Evolutionary conservation across 768 basidiomycete genomes (phyloP), one percentile per base, ranked within the genome.

Genomic region (Udeniomyces megalosporus): DNA sequence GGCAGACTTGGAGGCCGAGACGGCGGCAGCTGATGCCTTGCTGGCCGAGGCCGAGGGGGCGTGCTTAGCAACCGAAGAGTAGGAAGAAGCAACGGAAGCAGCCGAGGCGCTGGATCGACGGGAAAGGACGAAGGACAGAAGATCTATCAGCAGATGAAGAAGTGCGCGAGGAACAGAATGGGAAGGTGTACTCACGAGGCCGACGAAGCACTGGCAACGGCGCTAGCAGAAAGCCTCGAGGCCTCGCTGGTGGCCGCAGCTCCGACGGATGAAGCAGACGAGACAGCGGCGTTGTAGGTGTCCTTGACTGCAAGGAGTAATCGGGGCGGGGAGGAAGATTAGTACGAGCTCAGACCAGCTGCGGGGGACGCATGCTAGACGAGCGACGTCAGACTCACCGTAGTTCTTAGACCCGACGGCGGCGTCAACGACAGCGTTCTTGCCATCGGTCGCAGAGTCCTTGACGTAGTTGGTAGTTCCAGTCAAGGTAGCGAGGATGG

Each of bases 401-500:
- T 44, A 44, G 32, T 32, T 20, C 57, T 58, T 58, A 28, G 57
- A 47, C 4, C 38, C 45, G 22, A 31, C 46, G 34, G 57, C 57
- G 28, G 46, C 20, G 17, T 35, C 57, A 3, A 42, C 35, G 48
- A 12, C 31, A 34, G n/a, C 57, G 8, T 56, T 6, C 54, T 56
- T 38, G 35, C 24, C 54, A 14, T 34, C 54, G 65, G 67, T 74
- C 70, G 70, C 65, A 29, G 71, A 14, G 52, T 56, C 14, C 54
- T 56, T 38, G 35, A 45, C 54, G 24, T 34, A 34, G 65, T 67
- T 74, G 70, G 70, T 65, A 29, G 71, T 64, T 31, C 68, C 62
- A 45, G 72, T 74, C 61, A 76, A 68, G 60, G 75, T 66, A 68
- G 71, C 28, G 77, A 72, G 66, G 22, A 75, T 71, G 26, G 59